Conservation (phyloP, 768 basidiomycete genomes). For the Russula sp. region DNA sequence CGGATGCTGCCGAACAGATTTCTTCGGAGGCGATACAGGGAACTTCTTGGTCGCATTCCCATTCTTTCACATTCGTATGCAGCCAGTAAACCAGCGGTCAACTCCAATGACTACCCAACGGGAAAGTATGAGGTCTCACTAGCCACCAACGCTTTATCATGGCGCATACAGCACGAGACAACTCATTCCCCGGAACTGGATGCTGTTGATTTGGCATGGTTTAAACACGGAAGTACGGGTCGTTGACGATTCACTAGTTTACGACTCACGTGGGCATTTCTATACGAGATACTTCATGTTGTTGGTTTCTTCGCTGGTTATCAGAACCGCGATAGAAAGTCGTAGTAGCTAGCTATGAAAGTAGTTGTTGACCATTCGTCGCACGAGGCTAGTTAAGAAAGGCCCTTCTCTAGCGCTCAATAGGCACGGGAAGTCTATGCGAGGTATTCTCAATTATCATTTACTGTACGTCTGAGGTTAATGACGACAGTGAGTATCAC, state of each 20-base stretch:
- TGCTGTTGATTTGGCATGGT: constrained; percentile 33
- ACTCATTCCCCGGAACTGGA: constrained; percentile 24
- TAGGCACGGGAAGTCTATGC: not conserved
- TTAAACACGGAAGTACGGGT: constrained; percentile 12
- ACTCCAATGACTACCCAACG: not conserved
- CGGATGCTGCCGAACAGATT: constrained; percentile 22
- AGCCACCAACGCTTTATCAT: constrained; percentile 27
- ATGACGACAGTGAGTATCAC: no score
- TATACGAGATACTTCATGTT: not conserved
- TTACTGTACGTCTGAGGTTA: no score
- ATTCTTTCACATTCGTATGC: constrained; percentile 33
- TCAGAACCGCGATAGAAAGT: not conserved
- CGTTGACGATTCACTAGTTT: not conserved
- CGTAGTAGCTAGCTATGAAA: no score
- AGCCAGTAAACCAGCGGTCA: not conserved
- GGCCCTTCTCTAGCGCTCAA: not conserved
- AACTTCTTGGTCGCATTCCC: constrained; percentile 55
- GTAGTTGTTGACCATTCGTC: not conserved
- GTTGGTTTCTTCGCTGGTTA: no score
- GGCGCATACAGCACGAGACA: not conserved
- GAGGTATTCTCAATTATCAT: no score
- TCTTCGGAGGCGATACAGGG: constrained; percentile 46
- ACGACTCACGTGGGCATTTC: not conserved
- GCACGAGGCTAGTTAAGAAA: not conserved
- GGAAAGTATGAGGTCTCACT: constrained; percentile 30